Percentiles rank a stretch among this genome's conserved stretches.
Conservation (phyloP, 805 yeast genomes). For the Starmerella floris region DNA sequence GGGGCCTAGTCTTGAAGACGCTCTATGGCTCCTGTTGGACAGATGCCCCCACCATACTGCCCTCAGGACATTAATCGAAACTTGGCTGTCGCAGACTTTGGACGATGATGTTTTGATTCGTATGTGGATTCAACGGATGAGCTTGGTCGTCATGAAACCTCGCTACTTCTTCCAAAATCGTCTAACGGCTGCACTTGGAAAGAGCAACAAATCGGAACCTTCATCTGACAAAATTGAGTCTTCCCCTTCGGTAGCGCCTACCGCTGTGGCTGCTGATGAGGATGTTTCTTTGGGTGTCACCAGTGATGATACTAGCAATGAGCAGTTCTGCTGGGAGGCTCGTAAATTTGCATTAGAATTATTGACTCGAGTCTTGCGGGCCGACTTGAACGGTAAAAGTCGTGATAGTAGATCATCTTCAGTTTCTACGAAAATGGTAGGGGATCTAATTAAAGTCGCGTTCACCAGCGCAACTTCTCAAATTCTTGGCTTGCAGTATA, state of each 20-base stretch:
- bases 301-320: slow-evolving; percentile 21
- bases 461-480: slow-evolving; percentile 71
- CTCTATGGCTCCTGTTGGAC: slow-evolving; percentile 50
- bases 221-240: background rate
- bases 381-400: slow-evolving; percentile 18
- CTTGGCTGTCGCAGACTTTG: slow-evolving; percentile 48
- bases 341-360: slow-evolving; percentile 30
- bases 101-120: background rate
- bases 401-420: slow-evolving; percentile 17
- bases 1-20: slow-evolving; percentile 35
- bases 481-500: slow-evolving; percentile 42
- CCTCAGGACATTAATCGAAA: slow-evolving; percentile 35
- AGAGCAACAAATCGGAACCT: background rate
- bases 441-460: slow-evolving; percentile 61
- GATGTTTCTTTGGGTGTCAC: slow-evolving; percentile 22
- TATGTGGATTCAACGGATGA: slow-evolving; percentile 47
- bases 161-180: slow-evolving; percentile 7
- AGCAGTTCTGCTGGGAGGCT: slow-evolving; percentile 34
- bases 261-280: slow-evolving; percentile 37
- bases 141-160: slow-evolving; percentile 28
- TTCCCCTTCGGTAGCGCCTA: slow-evolving; percentile 12
- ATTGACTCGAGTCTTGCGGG: slow-evolving; percentile 23
- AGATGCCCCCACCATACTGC: slow-evolving; percentile 33
- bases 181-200: background rate
- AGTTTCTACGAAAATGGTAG: slow-evolving; percentile 24